These are phyloP conservation scores for Somion occarium DNA, from an alignment of 1,284 basidiomycete genomes.

Conservation along the genomic window DNA sequence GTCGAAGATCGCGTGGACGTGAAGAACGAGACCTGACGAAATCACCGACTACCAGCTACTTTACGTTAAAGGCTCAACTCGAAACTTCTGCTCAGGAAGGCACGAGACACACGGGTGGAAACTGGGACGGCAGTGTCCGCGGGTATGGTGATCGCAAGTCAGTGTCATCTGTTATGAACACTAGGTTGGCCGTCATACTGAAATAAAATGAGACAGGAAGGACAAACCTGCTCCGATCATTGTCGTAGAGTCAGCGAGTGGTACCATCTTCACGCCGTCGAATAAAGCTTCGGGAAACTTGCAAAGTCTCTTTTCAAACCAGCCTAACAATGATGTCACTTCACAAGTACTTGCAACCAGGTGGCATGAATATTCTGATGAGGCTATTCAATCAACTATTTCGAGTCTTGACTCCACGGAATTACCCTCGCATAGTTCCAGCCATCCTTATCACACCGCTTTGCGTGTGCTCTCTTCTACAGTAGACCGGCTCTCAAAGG, in stretches of 20 bases:
- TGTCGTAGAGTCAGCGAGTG: conserved; percentile 47
- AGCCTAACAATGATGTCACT: neutral
- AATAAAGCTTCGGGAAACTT: conserved; percentile 17
- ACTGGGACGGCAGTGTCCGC: conserved; percentile 62
- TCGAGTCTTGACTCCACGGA: conserved; percentile 38
- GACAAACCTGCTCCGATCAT: conserved; percentile 41
- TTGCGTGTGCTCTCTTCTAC: conserved; percentile 68
- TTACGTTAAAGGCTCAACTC: conserved; percentile 53
- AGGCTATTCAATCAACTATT: conserved; percentile 59
- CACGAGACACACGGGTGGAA: conserved; percentile 25
- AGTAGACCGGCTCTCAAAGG: conserved; percentile 49
- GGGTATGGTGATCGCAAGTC: conserved; percentile 36
- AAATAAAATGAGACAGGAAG: conserved; percentile 14
- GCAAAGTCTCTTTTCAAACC: conserved; percentile 2
- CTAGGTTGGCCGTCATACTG: neutral
- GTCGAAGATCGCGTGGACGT: conserved; percentile 34
- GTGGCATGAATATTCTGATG: conserved; percentile 72
- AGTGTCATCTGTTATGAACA: conserved; percentile 7
- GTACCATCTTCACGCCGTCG: conserved; percentile 20
- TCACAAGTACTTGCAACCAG: conserved; percentile 50
- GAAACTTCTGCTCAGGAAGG: conserved; percentile 37
- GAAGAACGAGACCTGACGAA: conserved; percentile 24
- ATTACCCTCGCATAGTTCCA: conserved; percentile 39
- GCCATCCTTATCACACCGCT: conserved; percentile 61
- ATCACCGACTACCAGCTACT: conserved; percentile 42